Evolutionary conservation across 2,329 filamentous ascomycete species (phyloP), one percentile per base, ranked within the genome.

Genomic region (Chrysoporthe deuterocubensis): DNA sequence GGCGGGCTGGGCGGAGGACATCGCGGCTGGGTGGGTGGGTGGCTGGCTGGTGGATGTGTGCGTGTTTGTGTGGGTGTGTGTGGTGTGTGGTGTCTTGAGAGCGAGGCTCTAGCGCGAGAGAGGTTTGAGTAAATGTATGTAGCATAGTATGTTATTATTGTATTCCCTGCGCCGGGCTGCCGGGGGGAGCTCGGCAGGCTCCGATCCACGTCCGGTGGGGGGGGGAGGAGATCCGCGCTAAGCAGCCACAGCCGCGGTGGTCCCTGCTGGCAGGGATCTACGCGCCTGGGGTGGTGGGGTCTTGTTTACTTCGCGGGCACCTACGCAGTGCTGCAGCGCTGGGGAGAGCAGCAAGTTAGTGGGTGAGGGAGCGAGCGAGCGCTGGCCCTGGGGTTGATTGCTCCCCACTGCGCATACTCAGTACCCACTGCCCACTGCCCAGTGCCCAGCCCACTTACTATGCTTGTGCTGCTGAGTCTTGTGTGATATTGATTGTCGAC

Each of bases 1-100:
- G n/a, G 76, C 57, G 65, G 76, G 73, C 73, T 87, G 84, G 66
- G 75, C 83, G n/a, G 83, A 79, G 83, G 87, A 52, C 68, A 69
- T 69, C n/a, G 21, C 9, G 6, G 21, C 2, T 44, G 57, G 32
- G 4, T n/a, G 13, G 14, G 2, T 32, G 6, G 32, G 1, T 14
- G 32, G 8, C 32, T 37, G 26, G 2, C 32, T 37, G 26, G 54
- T 21, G 14, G n/a, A 9, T 54, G 14, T 50, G 13, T 16, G n/a
- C 4, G 46, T 50, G n/a, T 16, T 5, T 50, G 4, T n/a, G 50
- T 21, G n/a, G n/a, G 50, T 9, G 9, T 54, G 50, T 54, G n/a
- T n/a, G 50, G 9, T 54, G n/a, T 54, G 9, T 54, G 50, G 37
- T 26, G 26, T 26, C 26, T 26, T 26, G 26, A 26, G 26, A 2